Base-by-base conservation (phyloP, 2,329 filamentous ascomycete species). In the Geosmithia morbida region DNA sequence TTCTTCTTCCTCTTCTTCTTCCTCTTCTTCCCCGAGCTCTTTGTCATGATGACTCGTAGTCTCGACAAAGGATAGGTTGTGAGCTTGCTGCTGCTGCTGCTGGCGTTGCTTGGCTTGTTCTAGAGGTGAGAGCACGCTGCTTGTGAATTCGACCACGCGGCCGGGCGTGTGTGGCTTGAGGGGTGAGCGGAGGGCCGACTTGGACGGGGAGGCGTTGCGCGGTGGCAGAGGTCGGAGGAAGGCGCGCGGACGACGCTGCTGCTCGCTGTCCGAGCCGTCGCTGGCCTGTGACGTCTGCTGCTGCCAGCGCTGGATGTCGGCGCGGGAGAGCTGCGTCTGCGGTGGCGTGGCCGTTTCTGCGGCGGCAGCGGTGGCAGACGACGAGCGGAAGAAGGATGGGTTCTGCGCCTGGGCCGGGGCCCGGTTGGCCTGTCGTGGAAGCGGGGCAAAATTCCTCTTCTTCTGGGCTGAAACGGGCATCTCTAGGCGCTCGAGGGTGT, bases 101-200 rank as follows among this genome's bases (percentile, higher is more conserved):
- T 59, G 57, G n/a, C 62, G 59, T 22, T 52, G 54, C 45, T 53
- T 53, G 2, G 63, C 65, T 51, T 72, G 67, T 10, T 67, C 64
- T 1, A 65, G 53, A 1, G 71, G 70, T 3, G 70, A 71, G 7
- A 71, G 57, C 1, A 69, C 68, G 56, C 65, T 72, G 57, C 68
- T 71, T 1, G 70, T 71, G 52, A 79, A 79, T 49, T 76, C 74
- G 14, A 80, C 76, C 1, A 79, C 71, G 0, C 73, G 69, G 4
- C 76, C 76, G 1, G 73, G 74, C 2, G 73, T 78, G 51, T 69
- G 75, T 3, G 72, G 69, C 54, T 79, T 80, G 17, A 75, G 56
- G 0, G 75, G 73, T 3, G 75, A 77, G 17, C 76, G 69, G 20
- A 80, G 59, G 52, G 68, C 74, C 1, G 76, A 79, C 55, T 79